Conservation (phyloP, 768 basidiomycete species). For the Suillus subaureus region DNA sequence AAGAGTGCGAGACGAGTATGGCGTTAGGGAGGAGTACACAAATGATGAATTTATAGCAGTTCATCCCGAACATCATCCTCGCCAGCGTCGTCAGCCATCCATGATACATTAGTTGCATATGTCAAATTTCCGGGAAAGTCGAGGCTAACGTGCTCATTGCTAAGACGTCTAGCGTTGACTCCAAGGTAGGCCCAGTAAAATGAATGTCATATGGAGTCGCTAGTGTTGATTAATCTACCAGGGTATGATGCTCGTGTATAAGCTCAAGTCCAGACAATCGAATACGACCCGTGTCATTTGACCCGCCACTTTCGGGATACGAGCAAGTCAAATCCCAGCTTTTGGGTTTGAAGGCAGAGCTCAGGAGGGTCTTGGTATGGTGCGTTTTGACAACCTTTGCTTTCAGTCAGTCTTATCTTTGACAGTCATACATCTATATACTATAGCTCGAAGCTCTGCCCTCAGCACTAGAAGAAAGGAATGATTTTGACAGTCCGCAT, state of each 20-base stretch:
- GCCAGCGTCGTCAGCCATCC: no score
- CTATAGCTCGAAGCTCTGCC: constrained; percentile 60
- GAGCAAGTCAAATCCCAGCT: constrained; percentile 83
- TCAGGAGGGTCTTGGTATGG: constrained; percentile 81
- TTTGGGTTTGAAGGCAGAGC: constrained; percentile 81
- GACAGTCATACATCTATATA: not conserved
- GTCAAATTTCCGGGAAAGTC: constrained; percentile 45
- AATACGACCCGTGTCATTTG: constrained; percentile 56
- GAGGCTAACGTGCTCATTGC: constrained; percentile 56
- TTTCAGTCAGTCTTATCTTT: not conserved
- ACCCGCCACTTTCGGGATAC: constrained; percentile 73
- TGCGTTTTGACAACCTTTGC: constrained; percentile 31
- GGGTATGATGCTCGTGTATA: constrained; percentile 74
- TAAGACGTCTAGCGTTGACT: constrained; percentile 69
- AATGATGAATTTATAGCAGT: no score
- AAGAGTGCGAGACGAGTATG: no score
- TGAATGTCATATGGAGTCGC: not conserved
- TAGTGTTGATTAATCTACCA: constrained; percentile 24
- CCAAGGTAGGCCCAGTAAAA: constrained; percentile 47
- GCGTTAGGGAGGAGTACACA: no score
- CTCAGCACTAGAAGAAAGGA: no score
- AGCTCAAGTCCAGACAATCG: constrained; percentile 49
- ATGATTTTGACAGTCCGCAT: no score
- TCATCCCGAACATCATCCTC: no score
- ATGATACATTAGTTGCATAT: no score